phyloP scores from a whole-genome alignment of 1,284 basidiomycete genomes.

The Ceratobasidium sp. region DNA sequence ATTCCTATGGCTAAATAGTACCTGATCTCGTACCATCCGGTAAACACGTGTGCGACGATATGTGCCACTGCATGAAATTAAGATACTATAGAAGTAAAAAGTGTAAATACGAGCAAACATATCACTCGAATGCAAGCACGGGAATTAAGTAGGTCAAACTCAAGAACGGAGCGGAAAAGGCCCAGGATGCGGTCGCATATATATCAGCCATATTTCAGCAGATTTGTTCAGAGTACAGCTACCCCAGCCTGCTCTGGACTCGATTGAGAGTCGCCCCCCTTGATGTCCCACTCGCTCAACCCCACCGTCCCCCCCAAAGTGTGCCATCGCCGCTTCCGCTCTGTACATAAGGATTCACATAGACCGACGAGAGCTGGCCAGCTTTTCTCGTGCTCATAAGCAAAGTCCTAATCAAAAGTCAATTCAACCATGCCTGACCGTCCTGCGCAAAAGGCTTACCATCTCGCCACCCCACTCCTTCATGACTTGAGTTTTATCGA shows the following conservation, averaged over 20 bases:
- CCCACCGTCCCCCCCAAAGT: constrained; percentile 69
- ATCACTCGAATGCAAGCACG: too few species aligned
- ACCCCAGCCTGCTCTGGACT: neutral
- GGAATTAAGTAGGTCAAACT: too few species aligned
- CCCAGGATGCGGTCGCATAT: too few species aligned
- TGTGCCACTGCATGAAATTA: too few species aligned
- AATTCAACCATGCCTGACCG: neutral
- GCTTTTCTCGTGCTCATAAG: constrained; percentile 75
- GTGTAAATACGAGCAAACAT: too few species aligned
- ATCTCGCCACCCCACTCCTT: constrained; percentile 65
- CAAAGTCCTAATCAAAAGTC: constrained; percentile 54
- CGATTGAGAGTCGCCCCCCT: constrained; percentile 20
- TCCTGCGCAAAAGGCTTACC: neutral
- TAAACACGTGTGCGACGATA: too few species aligned
- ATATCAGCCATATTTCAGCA: too few species aligned
- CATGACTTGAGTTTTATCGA: constrained; percentile 64
- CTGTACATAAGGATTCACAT: constrained; percentile 59
- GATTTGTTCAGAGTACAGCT: too few species aligned
- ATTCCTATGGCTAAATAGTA: too few species aligned
- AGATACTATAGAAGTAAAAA: too few species aligned
- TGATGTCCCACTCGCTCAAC: constrained; percentile 72
- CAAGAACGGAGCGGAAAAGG: too few species aligned
- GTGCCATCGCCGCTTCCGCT: constrained; percentile 67
- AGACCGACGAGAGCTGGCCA: constrained; percentile 70
- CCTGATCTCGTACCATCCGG: too few species aligned